These are phyloP conservation scores for Theileria parva DNA, from an alignment of 169 alveolate species.

Conservation along the genomic window DNA sequence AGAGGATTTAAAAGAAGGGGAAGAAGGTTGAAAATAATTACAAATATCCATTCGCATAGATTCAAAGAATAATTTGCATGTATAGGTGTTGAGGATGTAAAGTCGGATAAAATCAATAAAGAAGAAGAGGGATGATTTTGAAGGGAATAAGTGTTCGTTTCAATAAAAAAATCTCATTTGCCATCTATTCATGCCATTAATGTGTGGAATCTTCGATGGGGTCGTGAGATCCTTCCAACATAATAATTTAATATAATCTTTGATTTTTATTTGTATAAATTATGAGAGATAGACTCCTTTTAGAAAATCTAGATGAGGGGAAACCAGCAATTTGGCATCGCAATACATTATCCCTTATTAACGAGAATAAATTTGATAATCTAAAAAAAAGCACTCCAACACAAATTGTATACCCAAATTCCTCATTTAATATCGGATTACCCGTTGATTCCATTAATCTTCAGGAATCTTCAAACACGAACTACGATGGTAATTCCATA, in stretches of 20 bases:
- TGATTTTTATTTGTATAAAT: conserved; percentile 1
- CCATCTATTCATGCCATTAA: not conserved
- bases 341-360: conserved; percentile 32
- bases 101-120: not conserved
- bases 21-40: not conserved
- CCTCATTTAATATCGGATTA: conserved; percentile 59
- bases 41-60: not conserved
- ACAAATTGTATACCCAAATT: conserved; percentile 60
- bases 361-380: conserved; percentile 1
- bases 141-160: not conserved
- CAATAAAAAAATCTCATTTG: not conserved
- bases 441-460: conserved; percentile 41
- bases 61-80: conserved; percentile 7
- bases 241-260: not conserved
- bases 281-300: conserved; percentile 47
- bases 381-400: conserved; percentile 34
- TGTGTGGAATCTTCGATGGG: conserved; percentile 21
- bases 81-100: not conserved
- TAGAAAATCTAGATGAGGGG: conserved; percentile 47
- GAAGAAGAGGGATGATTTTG: not conserved
- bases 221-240: not conserved
- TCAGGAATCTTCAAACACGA: conserved; percentile 10
- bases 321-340: conserved; percentile 66
- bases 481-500: not conserved
- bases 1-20: not conserved